These are phyloP conservation scores for Candida neerlandica DNA, from an alignment of 1,139 yeast genomes.

Conservation along the genomic window DNA sequence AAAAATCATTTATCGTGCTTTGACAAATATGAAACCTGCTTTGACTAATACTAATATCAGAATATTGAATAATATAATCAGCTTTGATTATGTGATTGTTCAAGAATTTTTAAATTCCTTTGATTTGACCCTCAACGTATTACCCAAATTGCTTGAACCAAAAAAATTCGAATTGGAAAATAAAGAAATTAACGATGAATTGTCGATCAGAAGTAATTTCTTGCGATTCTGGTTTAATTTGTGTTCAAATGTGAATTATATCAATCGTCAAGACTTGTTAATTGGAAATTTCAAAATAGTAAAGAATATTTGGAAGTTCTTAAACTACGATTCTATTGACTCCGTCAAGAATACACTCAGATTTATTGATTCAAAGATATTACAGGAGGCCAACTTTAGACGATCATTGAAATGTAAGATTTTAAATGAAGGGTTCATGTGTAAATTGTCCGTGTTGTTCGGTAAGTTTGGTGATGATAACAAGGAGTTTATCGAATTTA, in stretches of 20 bases:
- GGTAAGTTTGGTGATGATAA: conserved; percentile 25
- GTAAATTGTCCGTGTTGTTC: conserved; percentile 58
- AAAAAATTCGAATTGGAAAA: conserved; percentile 47
- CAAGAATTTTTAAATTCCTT: conserved; percentile 65
- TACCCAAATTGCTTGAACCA: conserved; percentile 65
- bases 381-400: conserved; percentile 63
- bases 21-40: conserved; percentile 59
- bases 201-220: conserved; percentile 57
- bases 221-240: conserved; percentile 63
- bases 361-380: conserved; percentile 52
- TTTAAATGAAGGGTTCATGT: conserved; percentile 75
- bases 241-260: conserved; percentile 48
- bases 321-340: conserved; percentile 57
- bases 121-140: conserved; percentile 63
- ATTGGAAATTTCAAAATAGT: conserved; percentile 58
- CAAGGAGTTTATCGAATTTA: conserved; percentile 45
- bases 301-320: conserved; percentile 64
- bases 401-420: conserved; percentile 74
- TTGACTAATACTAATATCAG: conserved; percentile 63
- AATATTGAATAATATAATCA: conserved; percentile 54
- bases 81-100: conserved; percentile 51
- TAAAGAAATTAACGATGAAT: conserved; percentile 27
- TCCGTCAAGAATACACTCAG: conserved; percentile 43
- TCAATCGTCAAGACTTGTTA: conserved; percentile 65
- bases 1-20: conserved; percentile 69